Evolutionary conservation across 2,329 filamentous ascomycete genomes (phyloP).

Genomic region (Cadophora sp.): DNA sequence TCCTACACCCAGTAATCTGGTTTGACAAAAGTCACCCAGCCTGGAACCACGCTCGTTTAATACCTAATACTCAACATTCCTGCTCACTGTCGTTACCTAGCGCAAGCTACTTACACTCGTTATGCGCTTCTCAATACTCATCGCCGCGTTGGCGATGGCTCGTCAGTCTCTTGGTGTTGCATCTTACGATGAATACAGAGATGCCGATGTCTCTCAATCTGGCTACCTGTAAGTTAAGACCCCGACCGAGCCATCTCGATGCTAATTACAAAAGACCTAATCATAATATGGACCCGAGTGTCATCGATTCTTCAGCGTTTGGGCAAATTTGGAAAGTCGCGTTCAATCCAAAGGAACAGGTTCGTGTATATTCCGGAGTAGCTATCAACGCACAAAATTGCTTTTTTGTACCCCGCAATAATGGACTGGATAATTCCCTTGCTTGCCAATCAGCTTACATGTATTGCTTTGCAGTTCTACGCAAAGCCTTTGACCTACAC

Average conservation of each 20-base stretch:
- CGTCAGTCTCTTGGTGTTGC: slow-evolving; percentile 29
- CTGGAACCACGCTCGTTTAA: slow-evolving; percentile 1
- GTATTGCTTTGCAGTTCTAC: slow-evolving; percentile 47
- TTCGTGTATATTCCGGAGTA: slow-evolving; percentile 2
- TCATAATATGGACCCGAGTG: slow-evolving; percentile 50
- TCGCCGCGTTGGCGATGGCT: slow-evolving; percentile 17
- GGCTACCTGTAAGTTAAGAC: slow-evolving; percentile 39
- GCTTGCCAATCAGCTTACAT: neutral
- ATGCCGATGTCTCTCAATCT: slow-evolving; percentile 42
- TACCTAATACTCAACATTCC: neutral
- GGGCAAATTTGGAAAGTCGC: slow-evolving; percentile 48
- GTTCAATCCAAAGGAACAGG: slow-evolving; percentile 43
- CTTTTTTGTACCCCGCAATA: neutral
- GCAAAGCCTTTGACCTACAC: slow-evolving; percentile 54
- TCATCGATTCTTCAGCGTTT: slow-evolving; percentile 46
- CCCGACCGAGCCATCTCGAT: neutral
- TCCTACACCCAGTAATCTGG: neutral
- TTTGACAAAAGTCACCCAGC: neutral
- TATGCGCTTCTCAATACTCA: slow-evolving; percentile 23
- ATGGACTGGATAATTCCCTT: neutral
- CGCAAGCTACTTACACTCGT: slow-evolving; percentile 18
- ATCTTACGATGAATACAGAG: slow-evolving; percentile 39
- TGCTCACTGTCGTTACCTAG: slow-evolving; percentile 3
- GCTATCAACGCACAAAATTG: neutral
- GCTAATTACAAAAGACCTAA: slow-evolving; percentile 37